phyloP scores from a whole-genome alignment of 768 basidiomycete genomes.

The Krasilnikovozyma curviuscula region DNA sequence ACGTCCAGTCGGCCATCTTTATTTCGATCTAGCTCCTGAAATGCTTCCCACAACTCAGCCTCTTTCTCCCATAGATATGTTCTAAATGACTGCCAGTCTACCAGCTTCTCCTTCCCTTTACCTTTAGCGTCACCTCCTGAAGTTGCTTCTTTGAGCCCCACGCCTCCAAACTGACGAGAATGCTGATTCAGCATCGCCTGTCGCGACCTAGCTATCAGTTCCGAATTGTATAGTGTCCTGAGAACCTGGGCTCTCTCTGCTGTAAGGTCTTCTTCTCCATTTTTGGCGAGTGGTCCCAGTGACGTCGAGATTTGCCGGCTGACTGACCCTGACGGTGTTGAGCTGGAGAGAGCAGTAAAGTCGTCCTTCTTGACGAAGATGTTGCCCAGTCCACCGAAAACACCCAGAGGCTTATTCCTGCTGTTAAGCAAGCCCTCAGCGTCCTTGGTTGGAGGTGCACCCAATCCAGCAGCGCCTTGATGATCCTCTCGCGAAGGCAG shows the following conservation, averaged over 20 bases:
- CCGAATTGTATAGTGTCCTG: conserved; percentile 53
- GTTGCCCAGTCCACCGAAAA: neutral
- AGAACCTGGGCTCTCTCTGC: conserved; percentile 42
- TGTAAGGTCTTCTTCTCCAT: neutral
- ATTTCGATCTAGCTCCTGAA: conserved; percentile 2
- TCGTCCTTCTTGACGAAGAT: no score
- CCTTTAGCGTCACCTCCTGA: conserved; percentile 14
- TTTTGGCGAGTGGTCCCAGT: neutral
- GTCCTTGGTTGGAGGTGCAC: conserved; percentile 23
- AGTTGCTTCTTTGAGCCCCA: conserved; percentile 12
- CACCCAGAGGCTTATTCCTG: neutral
- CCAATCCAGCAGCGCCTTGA: conserved; percentile 13
- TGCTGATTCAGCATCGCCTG: conserved; percentile 22
- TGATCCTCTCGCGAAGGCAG: conserved; percentile 18
- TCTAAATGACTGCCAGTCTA: conserved; percentile 26
- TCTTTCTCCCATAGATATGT: conserved; percentile 16
- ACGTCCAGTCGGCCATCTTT: neutral
- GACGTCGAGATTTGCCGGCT: neutral
- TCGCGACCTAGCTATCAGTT: conserved; percentile 37
- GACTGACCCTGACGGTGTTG: neutral
- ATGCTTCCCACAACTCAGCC: conserved; percentile 4
- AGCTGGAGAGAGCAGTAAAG: no score
- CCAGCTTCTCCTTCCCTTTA: conserved; percentile 17
- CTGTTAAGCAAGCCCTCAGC: conserved; percentile 13
- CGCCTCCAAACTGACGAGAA: conserved; percentile 8